Conservation (phyloP, 768 basidiomycete species). For the Boletus insuetus region DNA sequence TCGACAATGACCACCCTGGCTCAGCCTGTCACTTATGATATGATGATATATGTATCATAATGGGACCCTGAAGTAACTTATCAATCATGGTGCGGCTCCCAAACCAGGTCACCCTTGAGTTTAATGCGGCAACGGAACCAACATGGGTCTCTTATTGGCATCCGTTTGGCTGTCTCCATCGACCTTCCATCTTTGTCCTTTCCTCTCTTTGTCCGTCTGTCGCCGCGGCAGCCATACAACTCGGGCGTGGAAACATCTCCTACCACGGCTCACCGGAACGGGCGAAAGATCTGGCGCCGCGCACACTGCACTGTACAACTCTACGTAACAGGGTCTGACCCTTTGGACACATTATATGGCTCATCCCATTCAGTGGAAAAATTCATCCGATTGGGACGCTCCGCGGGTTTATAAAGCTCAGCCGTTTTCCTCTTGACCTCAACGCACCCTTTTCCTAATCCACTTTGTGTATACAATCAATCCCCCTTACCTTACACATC, state of each 20-base stretch:
- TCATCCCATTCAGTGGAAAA: conserved; percentile 9
- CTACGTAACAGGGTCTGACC: conserved; percentile 27
- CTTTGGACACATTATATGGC: conserved; percentile 17
- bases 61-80: conserved; percentile 15
- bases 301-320: conserved; percentile 5
- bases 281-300: conserved; percentile 8
- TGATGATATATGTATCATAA: background rate
- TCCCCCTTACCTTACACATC: conserved; percentile 4
- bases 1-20: no score
- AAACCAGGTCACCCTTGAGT: background rate
- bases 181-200: conserved; percentile 11
- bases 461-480: conserved; percentile 22
- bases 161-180: conserved; percentile 4
- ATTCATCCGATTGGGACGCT: conserved; percentile 10
- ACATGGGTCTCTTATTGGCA: background rate
- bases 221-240: conserved; percentile 15
- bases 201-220: conserved; percentile 19
- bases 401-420: conserved; percentile 22
- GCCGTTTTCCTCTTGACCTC: background rate
- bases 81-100: background rate
- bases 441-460: conserved; percentile 12
- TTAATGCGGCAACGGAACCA: conserved; percentile 5
- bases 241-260: conserved; percentile 7
- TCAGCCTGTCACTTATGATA: background rate
- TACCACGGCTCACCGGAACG: conserved; percentile 7